A percentile compares a stretch with the other conserved stretches of the same genome.
Conservation (phyloP, 805 yeast genomes). For the Lipomyces yamadae region DNA sequence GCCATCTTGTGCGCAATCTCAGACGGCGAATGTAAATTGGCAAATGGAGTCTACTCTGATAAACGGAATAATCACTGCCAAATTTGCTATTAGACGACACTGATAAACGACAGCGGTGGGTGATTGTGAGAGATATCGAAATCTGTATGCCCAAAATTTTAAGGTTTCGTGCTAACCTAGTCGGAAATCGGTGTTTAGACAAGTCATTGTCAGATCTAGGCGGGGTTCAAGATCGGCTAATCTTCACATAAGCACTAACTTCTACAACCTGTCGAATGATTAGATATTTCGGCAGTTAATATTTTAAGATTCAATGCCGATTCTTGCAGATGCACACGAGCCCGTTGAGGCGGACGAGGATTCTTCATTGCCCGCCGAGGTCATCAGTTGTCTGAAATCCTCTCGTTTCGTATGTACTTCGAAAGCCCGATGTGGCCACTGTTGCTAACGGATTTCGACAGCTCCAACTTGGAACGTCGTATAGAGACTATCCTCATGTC, state of each 20-base stretch:
- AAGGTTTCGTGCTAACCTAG: neutral
- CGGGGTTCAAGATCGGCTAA: too few species aligned
- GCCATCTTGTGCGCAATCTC: neutral
- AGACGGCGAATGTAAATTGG: neutral
- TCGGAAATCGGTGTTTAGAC: neutral
- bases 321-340: neutral
- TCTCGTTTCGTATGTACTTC: constrained; percentile 30
- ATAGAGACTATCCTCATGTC: constrained; percentile 78
- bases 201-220: too few species aligned
- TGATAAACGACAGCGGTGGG: neutral
- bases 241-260: too few species aligned
- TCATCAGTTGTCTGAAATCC: constrained; percentile 30
- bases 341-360: constrained; percentile 5
- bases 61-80: neutral
- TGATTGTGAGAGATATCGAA: neutral
- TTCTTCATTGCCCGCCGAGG: constrained; percentile 28
- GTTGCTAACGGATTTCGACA: constrained; percentile 35
- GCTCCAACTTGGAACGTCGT: constrained; percentile 84
- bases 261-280: neutral
- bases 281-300: neutral
- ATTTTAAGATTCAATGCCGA: neutral
- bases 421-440: neutral
- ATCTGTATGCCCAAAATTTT: neutral
- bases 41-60: neutral
- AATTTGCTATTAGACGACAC: neutral